Evolutionary conservation across 768 basidiomycete genomes (phyloP), one percentile per base, ranked within the genome.

Genomic region (Piloderma croceum): DNA sequence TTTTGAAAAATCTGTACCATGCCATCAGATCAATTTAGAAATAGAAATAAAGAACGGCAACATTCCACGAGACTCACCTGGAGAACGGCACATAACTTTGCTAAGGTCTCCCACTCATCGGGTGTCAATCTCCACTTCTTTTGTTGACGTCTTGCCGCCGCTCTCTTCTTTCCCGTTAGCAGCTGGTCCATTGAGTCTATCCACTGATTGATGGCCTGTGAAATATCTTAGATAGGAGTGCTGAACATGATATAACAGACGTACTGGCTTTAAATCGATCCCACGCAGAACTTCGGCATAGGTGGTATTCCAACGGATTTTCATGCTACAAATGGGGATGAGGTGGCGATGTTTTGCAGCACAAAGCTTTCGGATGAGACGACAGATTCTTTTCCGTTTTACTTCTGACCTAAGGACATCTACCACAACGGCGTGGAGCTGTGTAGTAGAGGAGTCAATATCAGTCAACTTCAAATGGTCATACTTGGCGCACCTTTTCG

Each of bases 101-200:
- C 31, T 15, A 44, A n/a, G 20, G 41, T 40, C 31, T 37, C 39
- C 46, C 46, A 47, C 12, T 47, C 42, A 4, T 17, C 39, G 1
- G 29, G 21, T 3, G 34, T 35, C 46, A 48, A 43, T 15, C 41
- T 36, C 46, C 46, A 48, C 18, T 48, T 44, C 27, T 38, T 44
- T 36, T 48, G 32, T 3, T 43, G 43, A 6, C 34, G 25, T 12
- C 7, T 18, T 12, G 46, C 46, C 2, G 34, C 41, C 19, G 4
- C n/a, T 6, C 24, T n/a, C 2, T 42, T 10, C 17, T 38, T 37
- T 22, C 46, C 46, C 4, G 39, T 34, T 5, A 44, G 39, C 6
- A 33, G 38, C 6, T 37, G 21, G 2, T 38, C 25, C 6, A 48
- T 29, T 17, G 36, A 22, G 32, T 7, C 18, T 13, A 48, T 42